Evolutionary conservation across 2,329 filamentous ascomycete species (phyloP), one percentile per base, ranked within the genome.

Genomic region (Daldinia sp.): DNA sequence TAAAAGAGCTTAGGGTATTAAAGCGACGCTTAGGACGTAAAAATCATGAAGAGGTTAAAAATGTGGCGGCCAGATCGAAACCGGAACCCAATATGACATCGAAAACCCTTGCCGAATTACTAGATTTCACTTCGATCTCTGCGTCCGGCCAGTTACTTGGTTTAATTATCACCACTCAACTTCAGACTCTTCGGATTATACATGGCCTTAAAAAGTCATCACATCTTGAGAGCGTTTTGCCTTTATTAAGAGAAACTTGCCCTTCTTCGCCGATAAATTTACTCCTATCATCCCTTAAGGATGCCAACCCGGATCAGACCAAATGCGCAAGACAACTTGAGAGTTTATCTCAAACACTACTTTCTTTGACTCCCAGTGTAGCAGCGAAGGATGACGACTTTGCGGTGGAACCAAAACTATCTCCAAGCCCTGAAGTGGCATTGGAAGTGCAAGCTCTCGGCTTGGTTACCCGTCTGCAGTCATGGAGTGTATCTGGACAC

Each of bases 261-360:
- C 74, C 80, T 1, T 86, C 84, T 0, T 92, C 90, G 0, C 90
- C 90, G 0, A 78, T 86, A 6, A 86, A 83, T 10, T 79, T 93
- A 1, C 81, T 93, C 1, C 74, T 85, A 6, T 78, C 81, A 6
- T 81, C 84, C 5, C 82, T 83, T 0, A 80, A 81, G 60, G 77
- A 79, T 53, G 78, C 78, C 61, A 75, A 81, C 2, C 80, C 85
- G 15, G 83, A 86, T n/a, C 77, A 81, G 10, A 80, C 82, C 6
- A 93, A 92, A 75, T 82, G 85, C 18, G 84, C 87, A 9, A 88
- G 88, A 2, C 90, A 93, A 69, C 80, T 94, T 18, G 90, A 93
- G 56, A 85, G 84, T 0, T 76, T 93, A 1, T 89, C 90, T 0
- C 89, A 92, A 71, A 84, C 84, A 2, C 80, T 94, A 0, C 81